Evolutionary conservation across 2,329 filamentous ascomycete genomes (phyloP), one percentile per base, ranked within the genome.

Genomic region (Ophiostoma sp.): DNA sequence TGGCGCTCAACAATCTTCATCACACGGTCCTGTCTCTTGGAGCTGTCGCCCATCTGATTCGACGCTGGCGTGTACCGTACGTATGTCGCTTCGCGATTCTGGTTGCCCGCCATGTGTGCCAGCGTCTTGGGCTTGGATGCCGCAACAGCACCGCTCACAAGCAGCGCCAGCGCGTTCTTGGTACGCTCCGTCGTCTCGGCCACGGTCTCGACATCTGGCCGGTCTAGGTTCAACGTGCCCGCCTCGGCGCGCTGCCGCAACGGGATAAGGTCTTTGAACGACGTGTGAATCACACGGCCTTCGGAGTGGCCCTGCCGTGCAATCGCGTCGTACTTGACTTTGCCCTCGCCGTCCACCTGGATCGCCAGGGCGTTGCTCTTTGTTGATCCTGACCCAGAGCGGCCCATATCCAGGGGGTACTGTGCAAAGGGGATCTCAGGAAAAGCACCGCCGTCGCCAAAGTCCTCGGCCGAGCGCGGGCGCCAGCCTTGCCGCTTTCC

Each of bases 1-100:
- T 98, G 94, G 68, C 92, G 85, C 78, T 97, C 92, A 49, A 97
- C 92, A 79, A 99, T 98, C 82, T 98, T 98, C 87, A 99, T 96
- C 72, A 99, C 97, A 14, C 95, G 89, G 75, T 98, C 93, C 74
- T 93, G 92, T 80, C 97, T 96, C 78, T 89, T 89, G 52, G 86
- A 87, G 77, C 93, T 83, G 75, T 87, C 92, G 12, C 95, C 95
- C 92, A 99, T 97, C 80, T 99, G 95, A 9, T 47, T 47, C 74
- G 95, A 94, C 58, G 93, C 92, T 4, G 95, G 95, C 16, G 93
- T 98, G 76, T 99, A 99, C 72, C 92, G 87, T 70, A 99, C 95
- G 77, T 93, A 99, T 0, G 94, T 98, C 5, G 95, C 88, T 69
- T 97, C 94, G 63, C 63, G 63, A 68, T 90, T 89, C 72, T 91